Conservation (phyloP, 2,329 filamentous ascomycete species). For the Leptosphaerulina australis region DNA sequence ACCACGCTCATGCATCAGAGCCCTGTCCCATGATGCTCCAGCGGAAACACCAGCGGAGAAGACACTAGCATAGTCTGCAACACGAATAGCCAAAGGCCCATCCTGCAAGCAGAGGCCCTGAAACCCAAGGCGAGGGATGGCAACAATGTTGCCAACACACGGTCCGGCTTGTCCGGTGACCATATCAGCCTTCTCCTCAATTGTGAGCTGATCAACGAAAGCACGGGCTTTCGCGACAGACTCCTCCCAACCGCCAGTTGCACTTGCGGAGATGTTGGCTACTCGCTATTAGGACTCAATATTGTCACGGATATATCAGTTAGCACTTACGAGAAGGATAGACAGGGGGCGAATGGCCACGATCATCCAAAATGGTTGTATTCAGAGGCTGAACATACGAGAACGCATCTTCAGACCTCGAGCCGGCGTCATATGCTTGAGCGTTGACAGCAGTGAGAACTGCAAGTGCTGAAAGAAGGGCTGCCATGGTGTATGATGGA, state of each 20-base stretch:
- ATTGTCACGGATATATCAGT: background rate
- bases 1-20: constrained; percentile 47
- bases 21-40: constrained; percentile 48
- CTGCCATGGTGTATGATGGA: constrained; percentile 33
- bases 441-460: constrained; percentile 33
- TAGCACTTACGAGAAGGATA: constrained; percentile 38
- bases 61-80: constrained; percentile 45
- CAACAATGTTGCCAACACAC: constrained; percentile 62
- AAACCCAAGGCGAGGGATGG: constrained; percentile 48
- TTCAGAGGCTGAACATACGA: constrained; percentile 38
- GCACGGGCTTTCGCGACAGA: constrained; percentile 42
- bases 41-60: constrained; percentile 51
- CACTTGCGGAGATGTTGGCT: constrained; percentile 39
- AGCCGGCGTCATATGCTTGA: constrained; percentile 30
- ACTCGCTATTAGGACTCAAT: constrained; percentile 47
- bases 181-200: constrained; percentile 45
- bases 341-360: constrained; percentile 37
- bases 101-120: constrained; percentile 51
- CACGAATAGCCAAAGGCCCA: constrained; percentile 46
- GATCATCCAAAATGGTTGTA: constrained; percentile 38
- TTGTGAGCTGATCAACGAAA: constrained; percentile 38
- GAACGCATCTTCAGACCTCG: constrained; percentile 32
- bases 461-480: constrained; percentile 32
- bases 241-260: constrained; percentile 41
- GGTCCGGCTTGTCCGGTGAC: constrained; percentile 49